A percentile compares a stretch with the other conserved stretches of the same genome.
Evolutionary conservation across 1,139 yeast genomes (phyloP).

Genomic region (Debaryomyces fabryi): DNA sequence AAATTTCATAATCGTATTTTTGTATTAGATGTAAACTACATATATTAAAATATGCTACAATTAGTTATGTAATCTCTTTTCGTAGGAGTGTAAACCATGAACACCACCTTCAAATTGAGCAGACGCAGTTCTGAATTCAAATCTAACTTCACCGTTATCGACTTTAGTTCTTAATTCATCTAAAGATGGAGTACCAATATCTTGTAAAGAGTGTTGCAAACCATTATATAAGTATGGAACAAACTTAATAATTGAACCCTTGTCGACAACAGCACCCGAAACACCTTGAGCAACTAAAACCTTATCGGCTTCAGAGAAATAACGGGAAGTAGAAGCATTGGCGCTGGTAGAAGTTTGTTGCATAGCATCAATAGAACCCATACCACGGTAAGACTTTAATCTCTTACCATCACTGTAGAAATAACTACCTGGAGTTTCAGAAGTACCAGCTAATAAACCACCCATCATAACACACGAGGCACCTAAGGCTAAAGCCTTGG

Average conservation of each 20-base stretch:
- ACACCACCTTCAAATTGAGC: constrained; percentile 99
- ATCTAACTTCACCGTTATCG: constrained; percentile 73
- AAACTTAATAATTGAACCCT: constrained; percentile 92
- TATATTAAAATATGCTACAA: constrained; percentile 12
- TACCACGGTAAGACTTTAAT: constrained; percentile 96
- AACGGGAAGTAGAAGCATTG: constrained; percentile 97
- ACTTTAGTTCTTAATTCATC: constrained; percentile 66
- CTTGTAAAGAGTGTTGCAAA: constrained; percentile 98
- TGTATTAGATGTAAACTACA: neutral
- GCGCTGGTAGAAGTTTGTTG: constrained; percentile 87
- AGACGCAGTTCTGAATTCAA: constrained; percentile 97
- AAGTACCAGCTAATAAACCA: constrained; percentile 97
- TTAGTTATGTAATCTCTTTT: constrained; percentile 92
- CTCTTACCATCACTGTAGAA: constrained; percentile 98
- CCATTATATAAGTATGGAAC: constrained; percentile 94
- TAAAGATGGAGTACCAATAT: constrained; percentile 82
- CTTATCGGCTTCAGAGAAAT: constrained; percentile 92
- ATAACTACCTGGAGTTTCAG: constrained; percentile 98
- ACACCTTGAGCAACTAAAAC: constrained; percentile 99
- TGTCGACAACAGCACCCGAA: constrained; percentile 94
- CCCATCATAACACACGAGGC: constrained; percentile 99
- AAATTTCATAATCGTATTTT: neutral
- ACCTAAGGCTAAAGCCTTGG: constrained; percentile 95
- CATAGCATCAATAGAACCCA: constrained; percentile 99
- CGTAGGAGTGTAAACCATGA: constrained; percentile 93